A percentile compares a stretch with the other conserved stretches of the same genome.
Conservation (phyloP, 179 eudicot genomes). For the Spinacia oleracea region DNA sequence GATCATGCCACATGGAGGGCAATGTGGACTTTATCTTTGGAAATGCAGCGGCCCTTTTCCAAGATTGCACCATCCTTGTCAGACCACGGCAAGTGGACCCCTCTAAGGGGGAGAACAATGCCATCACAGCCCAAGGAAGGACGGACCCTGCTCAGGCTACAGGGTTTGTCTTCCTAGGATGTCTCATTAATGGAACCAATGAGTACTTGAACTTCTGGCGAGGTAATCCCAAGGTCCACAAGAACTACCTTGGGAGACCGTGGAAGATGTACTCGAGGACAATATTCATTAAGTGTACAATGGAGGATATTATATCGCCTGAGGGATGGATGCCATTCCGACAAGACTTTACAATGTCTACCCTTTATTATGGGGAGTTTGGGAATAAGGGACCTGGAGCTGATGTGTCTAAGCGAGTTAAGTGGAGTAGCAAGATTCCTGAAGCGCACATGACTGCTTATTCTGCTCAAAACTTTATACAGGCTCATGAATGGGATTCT, state of each 20-base stretch:
- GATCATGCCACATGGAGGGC: constrained; percentile 41
- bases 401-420: constrained; percentile 33
- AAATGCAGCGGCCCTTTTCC: constrained; percentile 46
- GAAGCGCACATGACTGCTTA: constrained; percentile 28
- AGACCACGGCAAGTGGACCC: constrained; percentile 40
- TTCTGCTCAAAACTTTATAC: constrained; percentile 38
- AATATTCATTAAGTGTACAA: constrained; percentile 27
- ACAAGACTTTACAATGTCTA: constrained; percentile 34
- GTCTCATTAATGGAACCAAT: constrained; percentile 33
- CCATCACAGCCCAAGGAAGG: constrained; percentile 45
- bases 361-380: constrained; percentile 47
- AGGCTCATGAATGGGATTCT: constrained; percentile 36
- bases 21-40: constrained; percentile 58
- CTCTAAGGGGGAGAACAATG: constrained; percentile 37
- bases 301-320: constrained; percentile 30
- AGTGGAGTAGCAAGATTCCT: constrained; percentile 46
- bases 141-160: constrained; percentile 43
- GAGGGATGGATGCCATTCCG: constrained; percentile 45
- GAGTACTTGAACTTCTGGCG: constrained; percentile 40
- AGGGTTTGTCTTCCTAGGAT: constrained; percentile 37
- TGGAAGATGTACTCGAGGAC: constrained; percentile 53
- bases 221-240: constrained; percentile 35
- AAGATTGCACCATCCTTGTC: constrained; percentile 42
- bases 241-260: constrained; percentile 43
- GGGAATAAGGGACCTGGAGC: constrained; percentile 41